phyloP scores from a whole-genome alignment of 2,329 filamentous ascomycete genomes.

The Diatrype stigma region DNA sequence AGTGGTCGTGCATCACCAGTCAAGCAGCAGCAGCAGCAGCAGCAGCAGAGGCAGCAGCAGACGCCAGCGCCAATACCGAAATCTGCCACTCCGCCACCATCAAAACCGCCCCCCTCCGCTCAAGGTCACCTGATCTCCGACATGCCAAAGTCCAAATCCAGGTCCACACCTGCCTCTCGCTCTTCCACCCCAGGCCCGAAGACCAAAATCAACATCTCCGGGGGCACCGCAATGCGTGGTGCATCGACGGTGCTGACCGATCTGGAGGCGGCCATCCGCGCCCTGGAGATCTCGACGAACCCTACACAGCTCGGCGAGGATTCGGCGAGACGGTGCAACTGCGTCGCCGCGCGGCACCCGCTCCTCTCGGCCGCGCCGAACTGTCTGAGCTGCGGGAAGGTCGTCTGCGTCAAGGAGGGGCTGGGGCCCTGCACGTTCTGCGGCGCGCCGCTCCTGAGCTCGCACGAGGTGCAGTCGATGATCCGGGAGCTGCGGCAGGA shows the following conservation, averaged over 20 bases:
- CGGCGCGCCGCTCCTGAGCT: conserved; percentile 65
- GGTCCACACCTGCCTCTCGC: conserved; percentile 47
- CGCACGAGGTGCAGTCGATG: conserved; percentile 77
- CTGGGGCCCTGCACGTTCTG: conserved; percentile 94
- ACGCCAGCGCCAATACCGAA: conserved; percentile 38
- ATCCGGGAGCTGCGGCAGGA: conserved; percentile 79
- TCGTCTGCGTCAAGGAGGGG: conserved; percentile 91
- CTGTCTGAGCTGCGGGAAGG: conserved; percentile 87
- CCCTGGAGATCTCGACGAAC: conserved; percentile 89
- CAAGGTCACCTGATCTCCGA: conserved; percentile 82
- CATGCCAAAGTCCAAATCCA: conserved; percentile 57
- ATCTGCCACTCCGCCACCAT: conserved; percentile 42
- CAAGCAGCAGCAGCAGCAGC: too few species aligned
- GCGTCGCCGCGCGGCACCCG: conserved; percentile 82
- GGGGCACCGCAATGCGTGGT: conserved; percentile 78
- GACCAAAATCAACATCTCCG: conserved; percentile 68
- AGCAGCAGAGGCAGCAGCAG: conserved; percentile 34
- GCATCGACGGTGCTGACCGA: conserved; percentile 69
- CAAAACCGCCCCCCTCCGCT: conserved; percentile 61
- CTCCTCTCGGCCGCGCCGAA: conserved; percentile 90
- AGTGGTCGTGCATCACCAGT: conserved; percentile 34
- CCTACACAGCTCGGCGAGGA: conserved; percentile 59
- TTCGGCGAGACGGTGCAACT: conserved; percentile 70
- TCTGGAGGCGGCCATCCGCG: conserved; percentile 76
- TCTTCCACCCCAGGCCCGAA: conserved; percentile 50